Percentiles rank a stretch among this genome's conserved stretches.
phyloP scores from a whole-genome alignment of 768 basidiomycete genomes.

The Tylopilus vinaceipallidus region DNA sequence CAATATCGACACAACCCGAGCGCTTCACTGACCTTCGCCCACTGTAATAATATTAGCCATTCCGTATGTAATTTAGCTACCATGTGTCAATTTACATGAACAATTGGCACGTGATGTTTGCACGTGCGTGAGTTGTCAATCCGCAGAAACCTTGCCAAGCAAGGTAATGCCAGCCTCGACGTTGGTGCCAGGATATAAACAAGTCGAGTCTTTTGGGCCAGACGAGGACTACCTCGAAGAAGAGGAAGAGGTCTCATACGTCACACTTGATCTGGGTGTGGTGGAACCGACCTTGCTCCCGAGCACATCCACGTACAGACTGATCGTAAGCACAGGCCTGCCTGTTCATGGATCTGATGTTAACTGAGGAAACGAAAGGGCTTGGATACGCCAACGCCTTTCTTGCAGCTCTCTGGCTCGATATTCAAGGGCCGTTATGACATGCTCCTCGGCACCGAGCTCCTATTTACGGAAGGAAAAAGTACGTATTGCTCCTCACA shows the following conservation, averaged over 20 bases:
- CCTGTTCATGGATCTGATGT: not conserved
- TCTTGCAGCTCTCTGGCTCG: constrained; percentile 73
- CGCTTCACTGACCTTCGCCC: too few species aligned
- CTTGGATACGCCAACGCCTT: constrained; percentile 74
- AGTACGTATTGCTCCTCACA: constrained; percentile 33
- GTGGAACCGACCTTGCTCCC: constrained; percentile 76
- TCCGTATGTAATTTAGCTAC: too few species aligned
- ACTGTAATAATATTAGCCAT: too few species aligned
- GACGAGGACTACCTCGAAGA: constrained; percentile 64
- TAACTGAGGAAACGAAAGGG: constrained; percentile 43
- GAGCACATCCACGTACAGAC: constrained; percentile 62
- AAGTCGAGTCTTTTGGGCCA: constrained; percentile 65
- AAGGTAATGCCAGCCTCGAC: too few species aligned
- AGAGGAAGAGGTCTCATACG: constrained; percentile 56
- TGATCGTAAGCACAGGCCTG: constrained; percentile 55
- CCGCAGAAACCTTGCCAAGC: too few species aligned
- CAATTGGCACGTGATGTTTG: too few species aligned
- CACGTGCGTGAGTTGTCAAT: too few species aligned
- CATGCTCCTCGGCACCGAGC: constrained; percentile 67
- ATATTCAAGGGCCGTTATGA: constrained; percentile 71
- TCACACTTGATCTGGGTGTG: constrained; percentile 70
- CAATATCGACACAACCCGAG: too few species aligned
- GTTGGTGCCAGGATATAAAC: constrained; percentile 58
- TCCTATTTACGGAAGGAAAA: constrained; percentile 71
- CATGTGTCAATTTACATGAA: too few species aligned